Base-by-base conservation (phyloP, 805 yeast species). In the Lipomyces yamanashiensis region DNA sequence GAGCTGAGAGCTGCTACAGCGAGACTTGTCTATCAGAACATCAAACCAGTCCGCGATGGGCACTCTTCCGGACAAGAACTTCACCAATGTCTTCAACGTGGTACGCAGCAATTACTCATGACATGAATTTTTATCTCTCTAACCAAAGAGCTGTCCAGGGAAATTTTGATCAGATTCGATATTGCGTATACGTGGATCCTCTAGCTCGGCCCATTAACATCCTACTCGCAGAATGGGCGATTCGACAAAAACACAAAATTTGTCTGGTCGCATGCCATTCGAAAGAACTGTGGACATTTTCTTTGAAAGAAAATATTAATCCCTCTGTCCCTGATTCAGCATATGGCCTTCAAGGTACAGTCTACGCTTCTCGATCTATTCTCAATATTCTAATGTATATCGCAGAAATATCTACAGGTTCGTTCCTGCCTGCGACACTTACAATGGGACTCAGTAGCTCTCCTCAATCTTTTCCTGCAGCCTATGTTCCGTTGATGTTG, bases 221-320 rank as follows among this genome's bases (percentile, higher is more conserved):
- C 12, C 58, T 55, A 2, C 44, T 64, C 48, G 69, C 69, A 1
- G 67, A 66, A 45, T 66, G 69, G 69, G 51, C 67, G 39, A 51
- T 66, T 6, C 56, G 64, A 50, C 67, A 57, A 21, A 56, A 62
- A 23, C 51, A 39, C 36, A 65, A 64, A 48, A 48, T 62, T 0
- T 40, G 59, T 23, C 50, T 66, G 37, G 69, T 62, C 1, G 59
- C 67, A 9, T 49, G 64, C 47, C 59, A 59, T 28, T 52, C 58
- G 19, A 66, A 67, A 41, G 69, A 66, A 55, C 45, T 67, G 15
- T 67, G 70, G 70, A 61, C 69, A 2, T 67, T 67, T 28, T 67
- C 70, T 4, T 47, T 66, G 19, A 43, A 28, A 13, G 68, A 66
- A 17, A 19, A 33, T 7, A 56, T 34, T 34, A 47, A 23, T 44